Percentiles rank a stretch among this genome's conserved stretches.
These are phyloP conservation scores for Diaporthe sp. DNA, from an alignment of 2,329 filamentous ascomycete genomes.

Conservation along the genomic window DNA sequence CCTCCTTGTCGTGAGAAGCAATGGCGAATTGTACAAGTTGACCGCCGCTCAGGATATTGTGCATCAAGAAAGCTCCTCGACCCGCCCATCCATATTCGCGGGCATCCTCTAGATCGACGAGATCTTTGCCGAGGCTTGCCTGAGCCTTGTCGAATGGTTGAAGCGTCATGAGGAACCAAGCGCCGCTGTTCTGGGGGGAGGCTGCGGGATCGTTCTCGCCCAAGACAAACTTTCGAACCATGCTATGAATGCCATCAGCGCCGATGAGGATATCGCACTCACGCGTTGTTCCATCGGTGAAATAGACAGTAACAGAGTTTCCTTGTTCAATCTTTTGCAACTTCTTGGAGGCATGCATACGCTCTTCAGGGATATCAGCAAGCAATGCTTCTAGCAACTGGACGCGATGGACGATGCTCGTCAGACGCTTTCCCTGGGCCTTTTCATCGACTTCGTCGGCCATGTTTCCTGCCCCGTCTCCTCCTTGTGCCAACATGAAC, in stretches of 20 bases:
- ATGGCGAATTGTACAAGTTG: slow-evolving; percentile 42
- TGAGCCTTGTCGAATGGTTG: slow-evolving; percentile 41
- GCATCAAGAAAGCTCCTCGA: slow-evolving; percentile 35
- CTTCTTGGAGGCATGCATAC: slow-evolving; percentile 44
- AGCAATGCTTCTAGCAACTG: slow-evolving; percentile 40
- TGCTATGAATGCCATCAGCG: slow-evolving; percentile 55
- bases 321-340: slow-evolving; percentile 34
- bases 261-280: slow-evolving; percentile 54
- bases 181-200: slow-evolving; percentile 40
- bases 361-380: slow-evolving; percentile 39
- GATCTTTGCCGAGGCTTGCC: slow-evolving; percentile 39
- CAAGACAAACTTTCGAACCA: slow-evolving; percentile 51
- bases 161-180: slow-evolving; percentile 43
- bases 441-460: not conserved
- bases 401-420: slow-evolving; percentile 41
- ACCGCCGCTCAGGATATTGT: slow-evolving; percentile 35
- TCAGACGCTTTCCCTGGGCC: slow-evolving; percentile 35
- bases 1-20: slow-evolving; percentile 37
- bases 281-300: slow-evolving; percentile 42
- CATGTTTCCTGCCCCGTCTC: not conserved
- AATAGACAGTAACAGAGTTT: slow-evolving; percentile 38
- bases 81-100: slow-evolving; percentile 45
- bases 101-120: slow-evolving; percentile 41
- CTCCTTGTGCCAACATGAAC: slow-evolving; percentile 14
- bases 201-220: slow-evolving; percentile 44